Base-by-base conservation (phyloP, 23 red algal species). In the Gracilaria gracilis region DNA sequence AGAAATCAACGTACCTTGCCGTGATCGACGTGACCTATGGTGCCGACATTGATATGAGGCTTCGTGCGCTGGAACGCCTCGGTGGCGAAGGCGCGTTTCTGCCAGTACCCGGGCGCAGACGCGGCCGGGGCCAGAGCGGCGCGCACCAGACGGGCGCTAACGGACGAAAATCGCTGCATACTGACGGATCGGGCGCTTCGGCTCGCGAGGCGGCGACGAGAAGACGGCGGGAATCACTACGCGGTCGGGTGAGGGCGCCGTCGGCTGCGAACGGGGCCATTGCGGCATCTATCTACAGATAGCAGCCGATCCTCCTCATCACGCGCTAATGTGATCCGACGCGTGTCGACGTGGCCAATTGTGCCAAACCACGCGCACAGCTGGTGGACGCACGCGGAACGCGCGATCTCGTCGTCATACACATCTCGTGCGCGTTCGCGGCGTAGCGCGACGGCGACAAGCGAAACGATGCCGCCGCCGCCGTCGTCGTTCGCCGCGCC, bases 21-120 rank as follows among this genome's bases (percentile, higher is more conserved):
- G 57, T 99, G 97, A 87, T 99, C 97, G 27, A 99, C 97, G 51
- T 99, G 97, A n/a, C 97, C 97, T 32, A 96, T 96, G 29, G 87
- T 93, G 51, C 97, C 97, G 57, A 99, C 83, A 62, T 96, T 96
- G 61, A 96, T 48, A 53, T 99, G 97, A 36, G 94, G 94, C 67
- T 99, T 99, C 51, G 66, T 96, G 15, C 94, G 86, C 51, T 85
- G 42, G 62, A 95, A 95, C 9, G 58, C 92, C 2, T 61, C 75
- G 8, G 42, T 46, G 42, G 93, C 93, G 34, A 95, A 38, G 57
- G 79, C 14, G 49, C 90, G 80, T 42, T 50, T 39, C 49, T 44
- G 67, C 8, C 36, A 17, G 55, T 50, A 36, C 57, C 28, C 69
- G 34, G 59, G 82, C 6, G 40, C 46, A 42, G 72, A 0, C 27